Percentiles rank a stretch among this genome's conserved stretches.
phyloP scores from a whole-genome alignment of 352 stramenopile genomes.

The Globisporangium nagaii region DNA sequence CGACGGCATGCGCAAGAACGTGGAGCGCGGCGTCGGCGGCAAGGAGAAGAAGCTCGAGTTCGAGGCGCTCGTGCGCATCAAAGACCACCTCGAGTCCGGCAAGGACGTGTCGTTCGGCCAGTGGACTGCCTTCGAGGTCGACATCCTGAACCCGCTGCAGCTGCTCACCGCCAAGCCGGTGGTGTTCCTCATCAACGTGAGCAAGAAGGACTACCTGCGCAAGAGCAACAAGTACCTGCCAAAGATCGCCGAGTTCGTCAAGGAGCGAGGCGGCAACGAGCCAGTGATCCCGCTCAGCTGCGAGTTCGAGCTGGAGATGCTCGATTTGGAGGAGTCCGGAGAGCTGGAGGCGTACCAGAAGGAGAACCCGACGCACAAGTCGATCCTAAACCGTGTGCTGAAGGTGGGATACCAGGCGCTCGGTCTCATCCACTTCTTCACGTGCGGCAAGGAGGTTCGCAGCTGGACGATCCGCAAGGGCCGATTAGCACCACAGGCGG shows the following conservation, averaged over 20 bases:
- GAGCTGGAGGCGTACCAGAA: conserved; percentile 68
- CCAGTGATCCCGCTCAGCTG: conserved; percentile 97
- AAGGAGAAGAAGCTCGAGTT: conserved; percentile 97
- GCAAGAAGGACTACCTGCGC: conserved; percentile 97
- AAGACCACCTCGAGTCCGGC: conserved; percentile 75
- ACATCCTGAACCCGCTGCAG: conserved; percentile 90
- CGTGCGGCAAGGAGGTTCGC: conserved; percentile 96
- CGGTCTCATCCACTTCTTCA: conserved; percentile 99
- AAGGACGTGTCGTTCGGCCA: conserved; percentile 91
- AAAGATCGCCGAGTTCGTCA: conserved; percentile 97
- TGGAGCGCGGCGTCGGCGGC: conserved; percentile 77
- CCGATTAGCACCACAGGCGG: conserved; percentile 94
- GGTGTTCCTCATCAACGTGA: conserved; percentile 99
- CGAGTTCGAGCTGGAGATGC: conserved; percentile 96
- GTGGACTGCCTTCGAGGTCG: conserved; percentile 86
- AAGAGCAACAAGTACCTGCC: conserved; percentile 98
- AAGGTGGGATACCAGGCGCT: conserved; percentile 97
- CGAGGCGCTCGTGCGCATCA: conserved; percentile 77
- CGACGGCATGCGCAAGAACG: conserved; percentile 81
- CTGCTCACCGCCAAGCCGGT: conserved; percentile 92
- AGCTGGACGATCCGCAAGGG: conserved; percentile 99
- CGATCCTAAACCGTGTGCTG: conserved; percentile 95
- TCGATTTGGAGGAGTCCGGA: conserved; percentile 66
- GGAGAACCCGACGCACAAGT: conserved; percentile 85
- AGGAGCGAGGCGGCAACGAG: conserved; percentile 93